Conservation (phyloP, 345 rosid genomes). For the Citrus unshiu region DNA sequence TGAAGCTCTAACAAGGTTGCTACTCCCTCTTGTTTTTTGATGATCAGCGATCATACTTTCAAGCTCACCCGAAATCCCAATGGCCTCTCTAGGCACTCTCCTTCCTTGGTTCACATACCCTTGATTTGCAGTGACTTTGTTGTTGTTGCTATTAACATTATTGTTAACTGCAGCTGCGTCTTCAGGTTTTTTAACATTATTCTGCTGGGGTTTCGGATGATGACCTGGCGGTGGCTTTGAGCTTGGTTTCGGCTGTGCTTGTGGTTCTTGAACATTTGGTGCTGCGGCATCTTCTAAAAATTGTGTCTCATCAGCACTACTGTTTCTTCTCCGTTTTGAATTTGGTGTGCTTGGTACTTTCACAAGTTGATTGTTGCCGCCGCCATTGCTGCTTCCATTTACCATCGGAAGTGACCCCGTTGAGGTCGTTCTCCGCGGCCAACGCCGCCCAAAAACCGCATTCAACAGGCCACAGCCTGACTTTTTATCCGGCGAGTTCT, state of each 20-base stretch:
- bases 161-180: not conserved
- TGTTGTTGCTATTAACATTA: not conserved
- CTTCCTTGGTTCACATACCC: slow-evolving; percentile 38
- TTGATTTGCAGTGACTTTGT: not conserved
- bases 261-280: slow-evolving; percentile 2
- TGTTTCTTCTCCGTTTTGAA: slow-evolving; percentile 37
- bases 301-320: slow-evolving; percentile 42
- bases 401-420: slow-evolving; percentile 36
- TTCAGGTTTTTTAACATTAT: not conserved
- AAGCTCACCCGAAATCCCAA: slow-evolving; percentile 82
- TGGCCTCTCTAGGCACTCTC: slow-evolving; percentile 51
- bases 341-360: slow-evolving; percentile 41
- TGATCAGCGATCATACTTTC: slow-evolving; percentile 75
- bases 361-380: slow-evolving; percentile 15
- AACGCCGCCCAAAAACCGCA: slow-evolving; percentile 64
- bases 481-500: slow-evolving; percentile 38
- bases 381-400: slow-evolving; percentile 8
- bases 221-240: slow-evolving; percentile 29
- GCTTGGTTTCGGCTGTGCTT: slow-evolving; percentile 15
- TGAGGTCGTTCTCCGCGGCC: slow-evolving; percentile 58
- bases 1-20: slow-evolving; percentile 69
- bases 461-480: slow-evolving; percentile 66
- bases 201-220: slow-evolving; percentile 23
- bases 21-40: slow-evolving; percentile 50
- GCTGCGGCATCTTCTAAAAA: slow-evolving; percentile 16